A percentile compares a stretch with the other conserved stretches of the same genome.
These are phyloP conservation scores for Myriosclerotinia duriaeana DNA, from an alignment of 2,329 filamentous ascomycete genomes.

Conservation along the genomic window DNA sequence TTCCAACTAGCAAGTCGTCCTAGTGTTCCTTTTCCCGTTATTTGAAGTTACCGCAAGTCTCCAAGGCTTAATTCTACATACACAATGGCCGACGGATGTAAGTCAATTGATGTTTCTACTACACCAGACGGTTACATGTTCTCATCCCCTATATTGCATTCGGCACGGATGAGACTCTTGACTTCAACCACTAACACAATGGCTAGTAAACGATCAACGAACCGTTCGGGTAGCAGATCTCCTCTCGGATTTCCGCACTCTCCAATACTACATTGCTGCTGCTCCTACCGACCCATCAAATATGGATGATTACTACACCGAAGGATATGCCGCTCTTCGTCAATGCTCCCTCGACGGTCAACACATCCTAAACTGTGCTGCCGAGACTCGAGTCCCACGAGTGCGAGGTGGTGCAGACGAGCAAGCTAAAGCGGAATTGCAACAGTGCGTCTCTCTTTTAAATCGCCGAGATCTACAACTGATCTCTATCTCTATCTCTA, in stretches of 20 bases:
- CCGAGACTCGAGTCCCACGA: slow-evolving; percentile 59
- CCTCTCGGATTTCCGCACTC: slow-evolving; percentile 59
- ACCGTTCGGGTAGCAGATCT: slow-evolving; percentile 61
- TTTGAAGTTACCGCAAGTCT: slow-evolving; percentile 18
- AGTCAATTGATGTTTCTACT: slow-evolving; percentile 30
- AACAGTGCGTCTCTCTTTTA: slow-evolving; percentile 51
- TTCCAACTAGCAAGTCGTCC: slow-evolving; percentile 9
- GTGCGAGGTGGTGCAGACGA: slow-evolving; percentile 56
- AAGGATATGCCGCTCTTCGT: slow-evolving; percentile 61
- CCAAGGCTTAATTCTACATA: slow-evolving; percentile 22
- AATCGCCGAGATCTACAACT: slow-evolving; percentile 24
- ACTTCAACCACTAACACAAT: slow-evolving; percentile 4
- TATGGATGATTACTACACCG: slow-evolving; percentile 60
- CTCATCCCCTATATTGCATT: slow-evolving; percentile 18
- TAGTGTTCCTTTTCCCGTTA: slow-evolving; percentile 17
- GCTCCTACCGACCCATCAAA: slow-evolving; percentile 55
- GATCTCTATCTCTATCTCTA: too few relatives aligned
- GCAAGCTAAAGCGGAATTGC: slow-evolving; percentile 61
- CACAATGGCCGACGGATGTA: slow-evolving; percentile 41
- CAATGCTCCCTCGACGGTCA: slow-evolving; percentile 64
- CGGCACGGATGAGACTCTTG: neutral
- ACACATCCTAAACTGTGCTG: slow-evolving; percentile 63
- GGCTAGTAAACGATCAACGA: slow-evolving; percentile 59
- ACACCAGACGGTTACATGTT: slow-evolving; percentile 13
- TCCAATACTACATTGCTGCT: slow-evolving; percentile 62